Evolutionary conservation across 129 eudicot species (phyloP), one percentile per base, ranked within the genome.

Genomic region (Centella asiatica): DNA sequence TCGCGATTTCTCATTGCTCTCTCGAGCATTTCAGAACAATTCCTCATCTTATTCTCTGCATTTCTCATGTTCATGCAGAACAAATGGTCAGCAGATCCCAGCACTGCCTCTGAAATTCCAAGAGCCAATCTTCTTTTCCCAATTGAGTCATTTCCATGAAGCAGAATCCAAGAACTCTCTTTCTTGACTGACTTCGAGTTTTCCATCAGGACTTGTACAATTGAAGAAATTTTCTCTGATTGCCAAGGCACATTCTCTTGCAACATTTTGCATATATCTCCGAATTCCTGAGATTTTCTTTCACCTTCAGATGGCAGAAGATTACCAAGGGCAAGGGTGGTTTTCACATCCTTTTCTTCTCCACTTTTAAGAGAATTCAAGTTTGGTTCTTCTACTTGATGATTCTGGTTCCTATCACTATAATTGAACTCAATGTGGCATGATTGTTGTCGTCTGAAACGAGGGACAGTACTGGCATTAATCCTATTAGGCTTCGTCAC

Each of bases 181-280:
- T 70, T 69, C 67, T 71, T 73, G 2, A 28, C n/a, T 24, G 28
- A 52, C 25, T 70, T 68, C 7, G 72, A 25, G 46, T 79, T 63
- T 71, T 64, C 57, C 11, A 23, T 58, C 59, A 84, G 49, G 44
- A 78, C 69, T 67, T 79, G 79, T 12, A 70, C 79, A 37, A 88
- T 68, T 5, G 57, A 44, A 54, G 76, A 70, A 64, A 88, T 75
- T 19, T 55, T 66, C 49, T 81, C 86, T 4, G 79, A 77, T 64
- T 88, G 94, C 94, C 96, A 88, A 0, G 89, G 96, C 51, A 88
- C 78, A 67, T 84, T 84, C 14, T 88, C 94, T 74, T 78, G 79
- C 60, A 83, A 69, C 52, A 77, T 31, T 31, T 69, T 70, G 31
- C 37, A 37, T 34, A 76, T 62, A 17, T 76, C 76, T 47, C 69